phyloP scores from a whole-genome alignment of 1,284 basidiomycete species.

The Vanrija sp. region DNA sequence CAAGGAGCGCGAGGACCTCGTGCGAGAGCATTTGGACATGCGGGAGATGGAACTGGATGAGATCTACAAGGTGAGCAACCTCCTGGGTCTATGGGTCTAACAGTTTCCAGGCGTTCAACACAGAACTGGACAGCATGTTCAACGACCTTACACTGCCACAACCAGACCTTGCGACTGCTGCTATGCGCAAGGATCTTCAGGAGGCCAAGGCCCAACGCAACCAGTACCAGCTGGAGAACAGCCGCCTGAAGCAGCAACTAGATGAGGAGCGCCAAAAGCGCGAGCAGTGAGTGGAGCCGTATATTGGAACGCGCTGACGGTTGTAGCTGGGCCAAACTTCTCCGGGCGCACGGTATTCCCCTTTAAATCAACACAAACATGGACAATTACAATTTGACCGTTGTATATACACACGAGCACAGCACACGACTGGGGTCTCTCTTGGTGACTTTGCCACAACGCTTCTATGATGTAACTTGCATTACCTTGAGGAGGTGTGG shows the following conservation, averaged over 20 bases:
- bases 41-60: constrained; percentile 81
- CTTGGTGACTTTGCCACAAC: too few relatives aligned
- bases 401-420: background rate
- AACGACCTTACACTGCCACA: constrained; percentile 67
- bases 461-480: too few relatives aligned
- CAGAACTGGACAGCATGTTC: constrained; percentile 84
- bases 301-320: background rate
- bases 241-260: constrained; percentile 66
- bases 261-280: constrained; percentile 68
- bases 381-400: background rate
- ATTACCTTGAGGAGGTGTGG: too few relatives aligned
- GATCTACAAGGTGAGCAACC: constrained; percentile 70
- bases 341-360: constrained; percentile 61
- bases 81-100: constrained; percentile 7
- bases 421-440: too few relatives aligned
- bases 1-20: constrained; percentile 68
- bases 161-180: constrained; percentile 69
- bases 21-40: constrained; percentile 69
- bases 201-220: constrained; percentile 72
- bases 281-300: constrained; percentile 63
- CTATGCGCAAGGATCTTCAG: constrained; percentile 67
- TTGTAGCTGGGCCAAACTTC: constrained; percentile 62
- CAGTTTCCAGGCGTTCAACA: constrained; percentile 73
- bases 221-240: constrained; percentile 66
- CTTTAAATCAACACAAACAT: background rate